Evolutionary conservation across 192 early-diverging fungal species (phyloP).

Genomic region (Diversispora eburnea): DNA sequence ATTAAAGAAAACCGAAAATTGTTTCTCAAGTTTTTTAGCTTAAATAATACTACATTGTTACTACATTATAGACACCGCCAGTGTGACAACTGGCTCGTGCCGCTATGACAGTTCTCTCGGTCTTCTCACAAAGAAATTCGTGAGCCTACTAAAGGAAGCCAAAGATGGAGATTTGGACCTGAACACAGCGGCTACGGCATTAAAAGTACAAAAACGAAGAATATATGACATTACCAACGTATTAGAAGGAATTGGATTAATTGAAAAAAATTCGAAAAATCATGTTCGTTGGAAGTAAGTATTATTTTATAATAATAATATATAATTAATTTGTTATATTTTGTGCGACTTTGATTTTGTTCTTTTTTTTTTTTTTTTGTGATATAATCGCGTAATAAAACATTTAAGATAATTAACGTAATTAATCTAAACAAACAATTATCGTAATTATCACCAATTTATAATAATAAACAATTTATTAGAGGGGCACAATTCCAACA

Average conservation of each 20-base stretch:
- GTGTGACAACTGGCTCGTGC: constrained; percentile 23
- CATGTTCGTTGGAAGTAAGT: constrained; percentile 69
- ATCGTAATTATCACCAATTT: constrained; percentile 1
- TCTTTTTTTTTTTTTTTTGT: background rate
- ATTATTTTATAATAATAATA: background rate
- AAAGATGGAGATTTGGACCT: constrained; percentile 55
- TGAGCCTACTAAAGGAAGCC: constrained; percentile 44
- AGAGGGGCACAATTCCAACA: background rate
- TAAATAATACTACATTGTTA: background rate
- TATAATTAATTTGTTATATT: too few relatives aligned
- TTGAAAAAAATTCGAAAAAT: constrained; percentile 66
- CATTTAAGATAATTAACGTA: background rate
- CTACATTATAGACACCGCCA: constrained; percentile 8
- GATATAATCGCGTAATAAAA: constrained; percentile 7
- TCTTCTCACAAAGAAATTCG: constrained; percentile 59
- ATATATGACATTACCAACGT: constrained; percentile 73
- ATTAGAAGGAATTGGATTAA: constrained; percentile 60
- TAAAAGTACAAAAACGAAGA: constrained; percentile 63
- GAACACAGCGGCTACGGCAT: constrained; percentile 52
- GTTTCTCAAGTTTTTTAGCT: background rate
- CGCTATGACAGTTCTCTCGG: constrained; percentile 60
- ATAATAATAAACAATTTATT: background rate
- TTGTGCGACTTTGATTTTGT: too few relatives aligned
- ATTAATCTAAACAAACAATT: background rate
- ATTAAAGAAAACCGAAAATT: background rate